A percentile compares a stretch with the other conserved stretches of the same genome.
Conservation (phyloP, 306 rosid genomes). For the Macrotyloma uniflorum region DNA sequence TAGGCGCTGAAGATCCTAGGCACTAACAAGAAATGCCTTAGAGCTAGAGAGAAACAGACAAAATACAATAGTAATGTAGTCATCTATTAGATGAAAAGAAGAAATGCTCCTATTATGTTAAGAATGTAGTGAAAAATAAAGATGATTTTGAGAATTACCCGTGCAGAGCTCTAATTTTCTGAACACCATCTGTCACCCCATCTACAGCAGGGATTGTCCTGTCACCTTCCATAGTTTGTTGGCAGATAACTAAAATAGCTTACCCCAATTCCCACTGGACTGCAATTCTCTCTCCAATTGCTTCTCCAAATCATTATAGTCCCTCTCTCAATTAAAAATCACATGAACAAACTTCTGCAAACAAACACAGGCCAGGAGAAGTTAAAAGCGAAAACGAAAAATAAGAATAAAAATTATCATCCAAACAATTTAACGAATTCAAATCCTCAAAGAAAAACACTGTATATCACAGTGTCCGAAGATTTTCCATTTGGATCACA, state of each 20-base stretch:
- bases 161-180: conserved; percentile 62
- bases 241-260: conserved; percentile 49
- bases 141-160: conserved; percentile 59
- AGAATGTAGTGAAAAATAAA: conserved; percentile 17
- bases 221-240: conserved; percentile 74
- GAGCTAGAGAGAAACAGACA: conserved; percentile 5
- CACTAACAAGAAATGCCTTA: conserved; percentile 18
- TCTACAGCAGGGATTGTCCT: conserved; percentile 50
- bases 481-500: neutral
- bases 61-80: neutral
- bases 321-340: conserved; percentile 36
- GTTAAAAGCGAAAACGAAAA: neutral
- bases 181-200: conserved; percentile 52
- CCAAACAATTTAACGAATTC: conserved; percentile 16
- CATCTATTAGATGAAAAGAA: conserved; percentile 13
- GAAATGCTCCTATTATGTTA: neutral
- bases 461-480: neutral
- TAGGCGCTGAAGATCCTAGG: neutral
- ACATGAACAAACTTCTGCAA: conserved; percentile 40
- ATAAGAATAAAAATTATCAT: conserved; percentile 1
- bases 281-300: conserved; percentile 47
- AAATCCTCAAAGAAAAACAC: neutral
- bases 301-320: conserved; percentile 77
- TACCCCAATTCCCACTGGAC: conserved; percentile 55
- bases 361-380: conserved; percentile 18